These are phyloP conservation scores for Euphorbia celastroides DNA, from an alignment of 441 rosid genomes.

Conservation along the genomic window DNA sequence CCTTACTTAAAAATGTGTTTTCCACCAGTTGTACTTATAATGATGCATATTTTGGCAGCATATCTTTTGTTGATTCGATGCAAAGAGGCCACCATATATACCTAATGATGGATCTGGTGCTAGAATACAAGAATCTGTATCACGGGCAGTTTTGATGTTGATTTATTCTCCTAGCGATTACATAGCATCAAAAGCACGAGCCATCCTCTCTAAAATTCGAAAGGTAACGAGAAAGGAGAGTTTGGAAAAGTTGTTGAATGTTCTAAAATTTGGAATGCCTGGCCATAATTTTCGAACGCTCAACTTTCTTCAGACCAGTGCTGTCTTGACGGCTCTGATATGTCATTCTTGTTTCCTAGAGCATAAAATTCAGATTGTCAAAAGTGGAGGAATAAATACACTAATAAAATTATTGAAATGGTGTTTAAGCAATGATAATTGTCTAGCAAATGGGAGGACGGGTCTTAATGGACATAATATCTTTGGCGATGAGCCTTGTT, in stretches of 20 bases:
- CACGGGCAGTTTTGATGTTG: conserved; percentile 74
- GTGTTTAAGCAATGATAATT: conserved; percentile 37
- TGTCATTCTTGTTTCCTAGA: conserved; percentile 59
- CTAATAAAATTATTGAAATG: conserved; percentile 41
- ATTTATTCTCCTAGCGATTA: conserved; percentile 63
- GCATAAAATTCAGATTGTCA: conserved; percentile 32
- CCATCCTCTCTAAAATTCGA: conserved; percentile 40
- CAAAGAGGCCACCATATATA: conserved; percentile 50
- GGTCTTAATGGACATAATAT: conserved; percentile 37
- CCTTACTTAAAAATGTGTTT: no score
- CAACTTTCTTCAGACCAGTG: conserved; percentile 38
- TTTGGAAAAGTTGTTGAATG: conserved; percentile 41
- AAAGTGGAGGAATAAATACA: conserved; percentile 39
- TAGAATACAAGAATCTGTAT: conserved; percentile 48
- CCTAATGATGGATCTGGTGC: conserved; percentile 36
- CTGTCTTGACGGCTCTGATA: conserved; percentile 50
- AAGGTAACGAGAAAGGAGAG: conserved; percentile 39
- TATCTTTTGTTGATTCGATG: conserved; percentile 62
- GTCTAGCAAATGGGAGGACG: conserved; percentile 36
- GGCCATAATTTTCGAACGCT: conserved; percentile 39
- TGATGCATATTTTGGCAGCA: conserved; percentile 31
- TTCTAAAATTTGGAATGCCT: conserved; percentile 32
- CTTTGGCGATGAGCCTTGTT: conserved; percentile 52
- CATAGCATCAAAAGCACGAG: conserved; percentile 47
- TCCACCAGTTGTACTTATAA: no score